Base-by-base conservation (phyloP, 345 rosid species). In the Brassica incana region DNA sequence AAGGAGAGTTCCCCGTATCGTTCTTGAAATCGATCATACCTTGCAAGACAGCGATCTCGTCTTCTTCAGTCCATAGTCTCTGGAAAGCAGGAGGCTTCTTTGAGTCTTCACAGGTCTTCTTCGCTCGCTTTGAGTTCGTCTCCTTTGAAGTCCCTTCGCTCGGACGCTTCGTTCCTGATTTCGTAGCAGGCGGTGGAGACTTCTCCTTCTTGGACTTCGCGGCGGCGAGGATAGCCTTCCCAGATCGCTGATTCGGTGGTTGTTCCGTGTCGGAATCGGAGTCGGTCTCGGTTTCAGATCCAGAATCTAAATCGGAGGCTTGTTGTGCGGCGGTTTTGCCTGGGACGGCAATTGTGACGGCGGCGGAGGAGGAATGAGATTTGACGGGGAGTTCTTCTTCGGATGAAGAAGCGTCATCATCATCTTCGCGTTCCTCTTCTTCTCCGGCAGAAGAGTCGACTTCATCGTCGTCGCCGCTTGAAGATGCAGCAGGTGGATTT, bases 41-140 rank as follows among this genome's bases (percentile, higher is more conserved):
- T 66, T 84, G 75, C 5, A 88, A 40, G 0, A 88, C 38, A 2
- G 69, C 72, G 5, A 85, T 67, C 67, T 84, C 92, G 4, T 88
- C 90, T 11, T 80, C 88, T 27, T 83, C 90, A 15, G 80, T 85
- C 88, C 86, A 88, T 3, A 87, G 32, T 25, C 88, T 83, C 11
- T 83, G 83, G 38, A 71, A 43, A 52, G 58, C 54, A 45, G 59
- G 67, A 5, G 78, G 61, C 15, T 80, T 77, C 69, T 73, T 83
- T 27, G 62, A 45, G 1, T 56, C 74, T 35, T 71, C 74, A 0
- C 45, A 82, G 1, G 2, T 65, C 50, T 66, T 81, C 36, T n/a
- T 78, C 45, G 14, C 75, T 73, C 79, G 70, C 50, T 81, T 80
- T 14, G 33, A 7, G 54, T 62, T 73, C 25, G 16, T 10, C 0